Percentiles rank a stretch among this genome's conserved stretches.
Evolutionary conservation across 1,284 basidiomycete genomes (phyloP).

Genomic region (Irpex sp.): DNA sequence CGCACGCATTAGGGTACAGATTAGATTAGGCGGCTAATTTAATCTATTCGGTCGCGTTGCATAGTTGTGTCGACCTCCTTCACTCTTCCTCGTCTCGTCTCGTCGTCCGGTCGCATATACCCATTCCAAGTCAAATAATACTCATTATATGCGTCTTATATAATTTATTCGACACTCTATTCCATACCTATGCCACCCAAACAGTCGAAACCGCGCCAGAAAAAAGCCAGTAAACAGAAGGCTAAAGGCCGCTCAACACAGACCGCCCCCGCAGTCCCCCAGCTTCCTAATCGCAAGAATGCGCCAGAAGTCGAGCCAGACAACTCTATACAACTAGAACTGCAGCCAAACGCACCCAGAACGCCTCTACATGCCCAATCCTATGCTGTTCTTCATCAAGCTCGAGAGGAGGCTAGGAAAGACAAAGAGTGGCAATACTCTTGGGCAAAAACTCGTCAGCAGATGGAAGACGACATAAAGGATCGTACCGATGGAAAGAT

Average conservation of each 20-base stretch:
- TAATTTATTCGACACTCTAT: background rate
- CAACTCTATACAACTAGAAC: background rate
- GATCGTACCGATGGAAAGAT: constrained; percentile 3
- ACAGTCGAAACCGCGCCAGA: background rate
- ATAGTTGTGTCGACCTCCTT: background rate
- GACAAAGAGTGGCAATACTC: background rate
- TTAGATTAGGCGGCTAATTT: background rate
- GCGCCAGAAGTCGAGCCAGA: background rate
- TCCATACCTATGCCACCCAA: background rate
- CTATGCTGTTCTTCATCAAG: background rate
- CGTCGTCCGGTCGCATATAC: background rate
- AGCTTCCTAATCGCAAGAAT: background rate
- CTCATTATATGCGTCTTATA: background rate
- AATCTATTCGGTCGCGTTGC: background rate
- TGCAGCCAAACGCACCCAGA: background rate
- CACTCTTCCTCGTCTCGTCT: background rate
- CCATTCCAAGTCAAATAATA: background rate
- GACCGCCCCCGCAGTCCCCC: background rate
- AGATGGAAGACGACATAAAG: background rate
- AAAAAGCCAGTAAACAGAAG: background rate
- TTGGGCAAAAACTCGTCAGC: background rate
- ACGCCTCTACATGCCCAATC: background rate
- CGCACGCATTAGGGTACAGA: background rate
- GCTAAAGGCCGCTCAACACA: background rate
- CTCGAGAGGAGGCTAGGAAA: background rate